Conservation (phyloP, 192 early-diverging fungal species). For the Glomus cerebriforme region DNA sequence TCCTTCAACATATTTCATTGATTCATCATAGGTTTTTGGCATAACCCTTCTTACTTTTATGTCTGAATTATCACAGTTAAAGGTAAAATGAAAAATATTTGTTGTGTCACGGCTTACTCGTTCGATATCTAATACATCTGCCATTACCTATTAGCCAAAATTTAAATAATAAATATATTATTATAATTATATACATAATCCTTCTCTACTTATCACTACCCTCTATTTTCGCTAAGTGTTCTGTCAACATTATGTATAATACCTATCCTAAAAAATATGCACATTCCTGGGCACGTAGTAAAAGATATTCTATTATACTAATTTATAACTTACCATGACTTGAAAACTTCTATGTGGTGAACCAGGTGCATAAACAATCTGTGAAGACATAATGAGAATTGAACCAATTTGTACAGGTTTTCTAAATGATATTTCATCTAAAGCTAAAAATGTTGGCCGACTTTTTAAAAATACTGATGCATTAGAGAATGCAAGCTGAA, state of each 20-base stretch:
- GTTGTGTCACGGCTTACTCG: constrained; percentile 65
- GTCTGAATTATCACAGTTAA: constrained; percentile 39
- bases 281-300: too few species aligned
- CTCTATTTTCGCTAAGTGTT: too few species aligned
- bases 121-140: constrained; percentile 76
- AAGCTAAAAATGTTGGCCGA: constrained; percentile 60
- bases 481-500: constrained; percentile 69
- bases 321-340: constrained; percentile 45
- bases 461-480: constrained; percentile 67
- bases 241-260: too few species aligned
- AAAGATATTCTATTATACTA: too few species aligned
- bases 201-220: too few species aligned
- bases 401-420: constrained; percentile 85
- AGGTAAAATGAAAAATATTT: constrained; percentile 90
- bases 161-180: not conserved
- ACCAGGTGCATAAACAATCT: constrained; percentile 76
- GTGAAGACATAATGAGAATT: constrained; percentile 69
- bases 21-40: constrained; percentile 82
- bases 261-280: too few species aligned
- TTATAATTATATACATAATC: constrained; percentile 8
- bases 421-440: constrained; percentile 78
- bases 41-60: constrained; percentile 60
- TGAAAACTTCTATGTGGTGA: constrained; percentile 59
- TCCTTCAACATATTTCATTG: constrained; percentile 79
- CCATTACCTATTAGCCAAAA: constrained; percentile 56